A percentile compares a stretch with the other conserved stretches of the same genome.
phyloP scores from a whole-genome alignment of 345 rosid species.

The Acer saccharum region DNA sequence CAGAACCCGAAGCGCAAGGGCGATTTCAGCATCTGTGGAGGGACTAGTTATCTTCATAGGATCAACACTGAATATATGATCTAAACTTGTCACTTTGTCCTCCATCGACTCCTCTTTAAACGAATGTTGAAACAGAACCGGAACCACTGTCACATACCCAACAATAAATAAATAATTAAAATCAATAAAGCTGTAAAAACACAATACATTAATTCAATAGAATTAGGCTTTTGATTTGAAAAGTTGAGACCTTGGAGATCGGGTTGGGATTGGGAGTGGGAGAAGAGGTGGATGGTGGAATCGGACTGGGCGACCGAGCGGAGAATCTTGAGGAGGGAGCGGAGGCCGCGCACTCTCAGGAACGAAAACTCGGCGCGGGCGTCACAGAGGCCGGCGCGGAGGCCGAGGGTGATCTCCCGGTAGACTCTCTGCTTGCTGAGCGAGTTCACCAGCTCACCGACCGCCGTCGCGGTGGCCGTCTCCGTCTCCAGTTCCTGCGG shows the following conservation, averaged over 20 bases:
- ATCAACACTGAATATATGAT: conserved; percentile 78
- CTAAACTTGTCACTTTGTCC: conserved; percentile 66
- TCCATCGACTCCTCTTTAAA: conserved; percentile 69
- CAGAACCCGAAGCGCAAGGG: conserved; percentile 86
- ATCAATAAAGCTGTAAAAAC: no score
- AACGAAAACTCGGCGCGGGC: conserved; percentile 91
- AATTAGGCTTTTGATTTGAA: background rate
- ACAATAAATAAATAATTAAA: background rate
- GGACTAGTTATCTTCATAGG: conserved; percentile 86
- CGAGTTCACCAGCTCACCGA: conserved; percentile 70
- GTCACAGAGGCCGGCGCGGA: conserved; percentile 81
- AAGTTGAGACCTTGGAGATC: conserved; percentile 71
- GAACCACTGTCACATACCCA: conserved; percentile 58
- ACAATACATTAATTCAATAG: background rate
- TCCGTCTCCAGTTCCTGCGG: conserved; percentile 10
- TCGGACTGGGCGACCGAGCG: conserved; percentile 75
- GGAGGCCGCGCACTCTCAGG: conserved; percentile 88
- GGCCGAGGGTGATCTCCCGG: conserved; percentile 90
- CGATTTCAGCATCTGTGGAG: conserved; percentile 73
- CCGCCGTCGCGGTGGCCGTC: conserved; percentile 54
- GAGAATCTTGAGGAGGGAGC: conserved; percentile 82
- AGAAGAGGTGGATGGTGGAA: conserved; percentile 65
- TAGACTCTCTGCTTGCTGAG: conserved; percentile 63
- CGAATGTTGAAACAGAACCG: conserved; percentile 73
- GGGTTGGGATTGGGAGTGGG: conserved; percentile 69